Percentiles rank a stretch among this genome's conserved stretches.
These are phyloP conservation scores for Vigna reflexopilosa DNA, from an alignment of 306 rosid genomes.

Conservation along the genomic window DNA sequence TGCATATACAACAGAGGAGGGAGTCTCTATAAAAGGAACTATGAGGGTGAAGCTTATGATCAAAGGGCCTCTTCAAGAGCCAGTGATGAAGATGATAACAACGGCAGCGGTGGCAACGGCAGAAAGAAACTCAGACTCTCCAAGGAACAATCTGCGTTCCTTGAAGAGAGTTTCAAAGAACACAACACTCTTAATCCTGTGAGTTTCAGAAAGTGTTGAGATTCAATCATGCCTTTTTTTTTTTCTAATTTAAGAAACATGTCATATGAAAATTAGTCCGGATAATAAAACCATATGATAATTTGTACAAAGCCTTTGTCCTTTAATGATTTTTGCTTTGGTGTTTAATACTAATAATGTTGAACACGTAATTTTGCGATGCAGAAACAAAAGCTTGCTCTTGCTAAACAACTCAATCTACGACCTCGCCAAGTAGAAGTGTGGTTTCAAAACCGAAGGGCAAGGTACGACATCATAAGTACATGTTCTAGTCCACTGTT, in stretches of 20 bases:
- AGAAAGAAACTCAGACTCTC: slow-evolving; percentile 93
- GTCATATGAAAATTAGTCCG: background rate
- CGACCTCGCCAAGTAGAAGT: slow-evolving; percentile 98
- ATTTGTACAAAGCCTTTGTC: background rate
- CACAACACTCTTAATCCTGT: slow-evolving; percentile 95
- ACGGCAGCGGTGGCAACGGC: slow-evolving; percentile 37
- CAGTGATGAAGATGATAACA: slow-evolving; percentile 79
- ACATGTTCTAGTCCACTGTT: background rate
- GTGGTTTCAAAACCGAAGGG: slow-evolving; percentile 97
- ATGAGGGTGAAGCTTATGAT: slow-evolving; percentile 60
- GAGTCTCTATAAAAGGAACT: slow-evolving; percentile 49
- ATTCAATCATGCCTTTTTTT: background rate
- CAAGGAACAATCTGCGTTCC: slow-evolving; percentile 91
- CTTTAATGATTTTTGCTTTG: background rate
- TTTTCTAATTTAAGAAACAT: background rate
- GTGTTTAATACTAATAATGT: background rate
- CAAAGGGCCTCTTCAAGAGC: slow-evolving; percentile 75
- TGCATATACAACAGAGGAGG: slow-evolving; percentile 52
- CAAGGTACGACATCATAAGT: slow-evolving; percentile 74
- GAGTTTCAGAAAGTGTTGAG: background rate
- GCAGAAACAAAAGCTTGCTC: slow-evolving; percentile 90
- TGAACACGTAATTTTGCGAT: background rate
- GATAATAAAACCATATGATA: background rate
- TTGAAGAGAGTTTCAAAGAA: slow-evolving; percentile 96
- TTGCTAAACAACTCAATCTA: slow-evolving; percentile 86